Percentiles rank a stretch among this genome's conserved stretches.
Conservation (phyloP, 805 yeast species). For the Candida insectorum region DNA sequence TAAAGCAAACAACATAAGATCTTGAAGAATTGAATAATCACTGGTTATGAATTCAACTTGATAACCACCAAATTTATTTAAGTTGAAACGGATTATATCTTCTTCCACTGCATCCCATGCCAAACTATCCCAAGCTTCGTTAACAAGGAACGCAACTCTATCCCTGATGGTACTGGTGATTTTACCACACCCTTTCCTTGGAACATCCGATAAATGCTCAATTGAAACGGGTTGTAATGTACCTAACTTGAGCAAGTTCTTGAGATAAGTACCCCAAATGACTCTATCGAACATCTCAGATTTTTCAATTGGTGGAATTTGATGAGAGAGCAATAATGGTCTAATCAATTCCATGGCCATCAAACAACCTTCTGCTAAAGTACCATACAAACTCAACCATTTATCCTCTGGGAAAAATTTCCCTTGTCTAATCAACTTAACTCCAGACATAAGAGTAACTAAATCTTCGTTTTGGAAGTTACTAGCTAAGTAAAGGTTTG, state of each 20-base stretch:
- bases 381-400: slow-evolving; percentile 69
- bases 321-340: slow-evolving; percentile 45
- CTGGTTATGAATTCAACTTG: slow-evolving; percentile 61
- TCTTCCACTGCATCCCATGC: slow-evolving; percentile 63
- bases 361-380: slow-evolving; percentile 54
- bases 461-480: slow-evolving; percentile 43
- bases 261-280: slow-evolving; percentile 68
- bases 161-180: slow-evolving; percentile 64
- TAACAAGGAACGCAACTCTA: slow-evolving; percentile 52
- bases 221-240: slow-evolving; percentile 66
- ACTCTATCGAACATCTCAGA: slow-evolving; percentile 54
- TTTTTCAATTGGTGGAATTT: slow-evolving; percentile 50
- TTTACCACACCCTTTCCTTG: slow-evolving; percentile 64
- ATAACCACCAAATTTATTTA: slow-evolving; percentile 62
- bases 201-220: slow-evolving; percentile 68
- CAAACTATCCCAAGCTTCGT: slow-evolving; percentile 68
- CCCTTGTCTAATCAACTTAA: slow-evolving; percentile 50
- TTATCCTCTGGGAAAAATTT: slow-evolving; percentile 62
- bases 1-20: slow-evolving; percentile 62
- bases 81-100: slow-evolving; percentile 54
- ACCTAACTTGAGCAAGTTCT: slow-evolving; percentile 53
- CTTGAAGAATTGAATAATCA: slow-evolving; percentile 60
- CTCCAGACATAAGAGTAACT: slow-evolving; percentile 43
- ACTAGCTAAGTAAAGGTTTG: slow-evolving; percentile 38
- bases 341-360: slow-evolving; percentile 51